Evolutionary conservation across 2,329 filamentous ascomycete genomes (phyloP).

Genomic region (Colletotrichum horii): DNA sequence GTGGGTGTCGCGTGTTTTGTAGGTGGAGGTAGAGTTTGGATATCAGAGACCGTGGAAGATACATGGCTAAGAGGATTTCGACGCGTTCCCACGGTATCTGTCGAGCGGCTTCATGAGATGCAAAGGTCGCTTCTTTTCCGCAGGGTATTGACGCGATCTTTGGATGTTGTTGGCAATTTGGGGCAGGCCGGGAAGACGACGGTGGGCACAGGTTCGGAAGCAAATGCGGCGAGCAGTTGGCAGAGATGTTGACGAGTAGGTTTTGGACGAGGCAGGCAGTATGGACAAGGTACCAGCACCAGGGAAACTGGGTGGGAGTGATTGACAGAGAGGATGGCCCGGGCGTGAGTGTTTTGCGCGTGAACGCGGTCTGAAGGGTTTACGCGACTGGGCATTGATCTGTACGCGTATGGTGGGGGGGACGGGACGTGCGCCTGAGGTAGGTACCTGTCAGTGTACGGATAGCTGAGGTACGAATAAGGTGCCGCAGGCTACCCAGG

Average conservation of each 20-base stretch:
- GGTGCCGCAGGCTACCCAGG: too few relatives aligned
- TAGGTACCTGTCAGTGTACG: too few relatives aligned
- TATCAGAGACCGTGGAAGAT: constrained; percentile 88
- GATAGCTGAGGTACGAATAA: too few relatives aligned
- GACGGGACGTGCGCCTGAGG: background rate
- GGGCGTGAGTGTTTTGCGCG: background rate
- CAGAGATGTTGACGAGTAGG: background rate
- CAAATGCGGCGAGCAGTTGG: background rate
- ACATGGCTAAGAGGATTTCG: constrained; percentile 65
- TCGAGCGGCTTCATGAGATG: constrained; percentile 37
- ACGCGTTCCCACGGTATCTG: constrained; percentile 33
- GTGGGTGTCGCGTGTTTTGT: constrained; percentile 83
- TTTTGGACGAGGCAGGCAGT: background rate
- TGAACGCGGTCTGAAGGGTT: background rate
- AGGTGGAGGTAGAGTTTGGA: constrained; percentile 92
- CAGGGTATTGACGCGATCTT: background rate
- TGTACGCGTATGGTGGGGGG: background rate
- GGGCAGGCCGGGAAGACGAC: background rate
- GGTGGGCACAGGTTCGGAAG: background rate
- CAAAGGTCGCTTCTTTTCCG: background rate
- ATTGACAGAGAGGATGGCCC: background rate
- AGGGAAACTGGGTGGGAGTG: background rate
- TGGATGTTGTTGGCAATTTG: background rate
- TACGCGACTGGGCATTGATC: background rate
- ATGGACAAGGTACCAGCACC: background rate